phyloP scores from a whole-genome alignment of 1,284 basidiomycete genomes.

The Pseudozyma hubeiensis region DNA sequence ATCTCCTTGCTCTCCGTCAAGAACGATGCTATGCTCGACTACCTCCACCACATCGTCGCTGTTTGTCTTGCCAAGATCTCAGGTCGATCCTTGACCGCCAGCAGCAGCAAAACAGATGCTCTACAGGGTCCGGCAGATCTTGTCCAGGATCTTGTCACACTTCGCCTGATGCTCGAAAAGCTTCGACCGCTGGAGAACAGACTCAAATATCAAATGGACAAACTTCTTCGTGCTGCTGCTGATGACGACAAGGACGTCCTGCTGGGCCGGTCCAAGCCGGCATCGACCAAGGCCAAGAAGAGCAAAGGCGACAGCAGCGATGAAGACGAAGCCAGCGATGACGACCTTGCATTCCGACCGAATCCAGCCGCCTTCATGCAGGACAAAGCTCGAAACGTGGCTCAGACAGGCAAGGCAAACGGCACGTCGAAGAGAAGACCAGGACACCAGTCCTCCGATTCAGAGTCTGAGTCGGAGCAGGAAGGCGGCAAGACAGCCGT shows the following conservation, averaged over 20 bases:
- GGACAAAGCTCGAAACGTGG: slow-evolving; percentile 33
- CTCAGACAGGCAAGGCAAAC: slow-evolving; percentile 15
- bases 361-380: slow-evolving; percentile 74
- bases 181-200: slow-evolving; percentile 78
- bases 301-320: slow-evolving; percentile 71
- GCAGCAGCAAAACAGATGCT: slow-evolving; percentile 5
- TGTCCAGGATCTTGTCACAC: slow-evolving; percentile 53
- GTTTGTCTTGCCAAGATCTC: slow-evolving; percentile 52
- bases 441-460: slow-evolving; percentile 66
- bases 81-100: slow-evolving; percentile 42
- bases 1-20: slow-evolving; percentile 91
- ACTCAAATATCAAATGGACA: slow-evolving; percentile 95
- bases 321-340: slow-evolving; percentile 72
- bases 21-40: slow-evolving; percentile 85
- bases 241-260: slow-evolving; percentile 44
- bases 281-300: slow-evolving; percentile 12
- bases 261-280: slow-evolving; percentile 27
- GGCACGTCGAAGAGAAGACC: slow-evolving; percentile 61
- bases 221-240: slow-evolving; percentile 71
- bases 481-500: slow-evolving; percentile 70
- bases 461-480: slow-evolving; percentile 40
- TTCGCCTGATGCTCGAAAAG: slow-evolving; percentile 70
- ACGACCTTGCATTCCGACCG: slow-evolving; percentile 88
- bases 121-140: slow-evolving; percentile 27
- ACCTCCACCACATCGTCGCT: slow-evolving; percentile 86